Conservation (phyloP, 805 yeast genomes). For the Saccharomyces jurei region DNA sequence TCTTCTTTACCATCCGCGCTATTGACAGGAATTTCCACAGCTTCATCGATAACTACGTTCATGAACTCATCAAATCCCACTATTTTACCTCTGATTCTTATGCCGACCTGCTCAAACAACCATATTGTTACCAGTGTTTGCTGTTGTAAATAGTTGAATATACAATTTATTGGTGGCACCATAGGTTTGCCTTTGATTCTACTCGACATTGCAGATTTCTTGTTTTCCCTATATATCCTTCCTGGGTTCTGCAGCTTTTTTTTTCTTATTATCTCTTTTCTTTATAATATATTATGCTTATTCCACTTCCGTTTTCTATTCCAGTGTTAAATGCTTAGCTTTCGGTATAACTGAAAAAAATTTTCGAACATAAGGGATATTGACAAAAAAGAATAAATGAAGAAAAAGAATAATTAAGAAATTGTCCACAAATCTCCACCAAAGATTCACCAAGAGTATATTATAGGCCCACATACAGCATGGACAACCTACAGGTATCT, state of each 20-base stretch:
- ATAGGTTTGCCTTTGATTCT: slow-evolving; percentile 27
- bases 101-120: slow-evolving; percentile 78
- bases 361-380: background rate
- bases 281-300: background rate
- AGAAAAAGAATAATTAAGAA: background rate
- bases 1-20: slow-evolving; percentile 29
- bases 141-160: slow-evolving; percentile 79
- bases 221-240: background rate
- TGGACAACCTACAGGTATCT: slow-evolving; percentile 5
- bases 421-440: background rate
- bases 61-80: slow-evolving; percentile 96
- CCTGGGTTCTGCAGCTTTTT: background rate
- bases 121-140: slow-evolving; percentile 75
- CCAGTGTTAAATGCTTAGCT: background rate
- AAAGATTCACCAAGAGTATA: background rate
- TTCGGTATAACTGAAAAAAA: background rate
- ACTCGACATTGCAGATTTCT: slow-evolving; percentile 11
- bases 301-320: background rate
- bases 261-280: background rate
- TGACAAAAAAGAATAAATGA: background rate
- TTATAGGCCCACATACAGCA: background rate
- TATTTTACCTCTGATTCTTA: slow-evolving; percentile 73
- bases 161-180: slow-evolving; percentile 87
- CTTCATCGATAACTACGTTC: slow-evolving; percentile 66
- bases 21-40: slow-evolving; percentile 55